Evolutionary conservation across 2,329 filamentous ascomycete species (phyloP).

Genomic region (Zymoseptoria tritici): DNA sequence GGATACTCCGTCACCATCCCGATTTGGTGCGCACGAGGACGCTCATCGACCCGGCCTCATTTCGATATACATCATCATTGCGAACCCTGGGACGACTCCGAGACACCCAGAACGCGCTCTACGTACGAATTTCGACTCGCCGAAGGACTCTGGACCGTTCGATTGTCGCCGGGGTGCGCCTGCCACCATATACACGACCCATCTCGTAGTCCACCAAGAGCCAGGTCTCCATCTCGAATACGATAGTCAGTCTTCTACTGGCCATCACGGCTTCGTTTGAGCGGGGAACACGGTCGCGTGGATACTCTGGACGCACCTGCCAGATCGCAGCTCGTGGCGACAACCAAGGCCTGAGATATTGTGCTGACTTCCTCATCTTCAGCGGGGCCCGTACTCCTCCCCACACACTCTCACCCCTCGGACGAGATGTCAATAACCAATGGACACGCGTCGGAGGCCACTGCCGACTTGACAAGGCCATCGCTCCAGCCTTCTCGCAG

Average conservation of each 20-base stretch:
- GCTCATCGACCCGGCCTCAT: slow-evolving; percentile 22
- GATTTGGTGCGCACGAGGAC: slow-evolving; percentile 12
- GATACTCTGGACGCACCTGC: slow-evolving; percentile 15
- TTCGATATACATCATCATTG: slow-evolving; percentile 24
- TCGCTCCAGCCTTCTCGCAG: slow-evolving; percentile 48
- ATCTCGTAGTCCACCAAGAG: slow-evolving; percentile 19
- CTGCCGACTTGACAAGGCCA: slow-evolving; percentile 39
- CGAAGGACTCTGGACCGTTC: slow-evolving; percentile 8
- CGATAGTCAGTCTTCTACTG: neutral
- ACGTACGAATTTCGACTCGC: slow-evolving; percentile 5
- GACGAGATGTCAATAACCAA: slow-evolving; percentile 54
- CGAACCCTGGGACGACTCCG: slow-evolving; percentile 9
- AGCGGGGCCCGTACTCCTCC: slow-evolving; percentile 58
- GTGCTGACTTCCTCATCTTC: slow-evolving; percentile 36
- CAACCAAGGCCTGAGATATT: slow-evolving; percentile 21
- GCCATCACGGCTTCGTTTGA: slow-evolving; percentile 19
- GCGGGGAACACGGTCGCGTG: slow-evolving; percentile 39
- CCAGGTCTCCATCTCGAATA: neutral
- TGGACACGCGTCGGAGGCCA: slow-evolving; percentile 54
- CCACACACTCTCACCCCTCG: slow-evolving; percentile 48
- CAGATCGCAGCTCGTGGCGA: slow-evolving; percentile 29
- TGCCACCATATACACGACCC: slow-evolving; percentile 16
- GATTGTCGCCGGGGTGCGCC: slow-evolving; percentile 12
- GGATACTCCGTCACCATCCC: slow-evolving; percentile 8
- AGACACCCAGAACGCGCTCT: slow-evolving; percentile 13